phyloP scores from a whole-genome alignment of 2,329 filamentous ascomycete species.

The Trichoderma atrobrunneum region DNA sequence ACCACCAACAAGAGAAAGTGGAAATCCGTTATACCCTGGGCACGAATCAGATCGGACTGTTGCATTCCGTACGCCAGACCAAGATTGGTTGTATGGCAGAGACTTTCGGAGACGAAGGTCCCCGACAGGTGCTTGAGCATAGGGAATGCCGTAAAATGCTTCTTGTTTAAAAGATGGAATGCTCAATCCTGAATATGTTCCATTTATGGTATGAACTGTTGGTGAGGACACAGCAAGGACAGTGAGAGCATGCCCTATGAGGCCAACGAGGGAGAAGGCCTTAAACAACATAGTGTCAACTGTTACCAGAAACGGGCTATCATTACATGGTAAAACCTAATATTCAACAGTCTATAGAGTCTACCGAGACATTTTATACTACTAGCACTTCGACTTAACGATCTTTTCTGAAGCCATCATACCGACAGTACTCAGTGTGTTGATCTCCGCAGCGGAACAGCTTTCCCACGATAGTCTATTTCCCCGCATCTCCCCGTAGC shows the following conservation, averaged over 20 bases:
- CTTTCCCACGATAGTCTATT: background rate
- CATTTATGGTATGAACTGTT: background rate
- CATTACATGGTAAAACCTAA: background rate
- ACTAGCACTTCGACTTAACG: background rate
- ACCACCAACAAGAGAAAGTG: background rate
- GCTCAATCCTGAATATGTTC: background rate
- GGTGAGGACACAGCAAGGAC: background rate
- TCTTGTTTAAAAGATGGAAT: conserved; percentile 2
- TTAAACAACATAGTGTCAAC: background rate
- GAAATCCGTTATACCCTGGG: background rate
- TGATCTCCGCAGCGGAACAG: background rate
- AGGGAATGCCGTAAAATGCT: conserved; percentile 3
- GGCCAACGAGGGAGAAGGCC: background rate
- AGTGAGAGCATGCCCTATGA: background rate
- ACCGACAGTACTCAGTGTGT: background rate
- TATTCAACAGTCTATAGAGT: background rate
- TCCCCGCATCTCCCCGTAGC: conserved; percentile 6
- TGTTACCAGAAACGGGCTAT: background rate
- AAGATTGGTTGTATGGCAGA: conserved; percentile 3
- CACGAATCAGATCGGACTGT: conserved; percentile 5
- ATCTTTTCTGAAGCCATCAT: background rate
- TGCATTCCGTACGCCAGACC: conserved; percentile 1
- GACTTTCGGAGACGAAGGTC: background rate
- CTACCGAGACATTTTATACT: background rate
- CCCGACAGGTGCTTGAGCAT: background rate